phyloP scores from a whole-genome alignment of 2,329 filamentous ascomycete genomes.

The Talaromyces sp. region DNA sequence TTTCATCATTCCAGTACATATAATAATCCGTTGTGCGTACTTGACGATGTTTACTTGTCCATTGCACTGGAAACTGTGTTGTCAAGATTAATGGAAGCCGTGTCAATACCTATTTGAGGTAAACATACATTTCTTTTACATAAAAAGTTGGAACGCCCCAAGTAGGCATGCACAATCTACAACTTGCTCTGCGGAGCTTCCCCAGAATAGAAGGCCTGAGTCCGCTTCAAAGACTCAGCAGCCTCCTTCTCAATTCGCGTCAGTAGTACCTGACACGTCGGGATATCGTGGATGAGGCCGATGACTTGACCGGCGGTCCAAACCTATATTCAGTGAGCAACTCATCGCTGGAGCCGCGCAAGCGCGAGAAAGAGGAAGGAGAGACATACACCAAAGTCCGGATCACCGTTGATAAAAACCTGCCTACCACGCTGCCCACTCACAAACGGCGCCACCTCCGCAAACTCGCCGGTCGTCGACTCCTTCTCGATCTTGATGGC shows the following conservation, averaged over 20 bases:
- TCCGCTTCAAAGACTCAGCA: constrained; percentile 60
- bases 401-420: constrained; percentile 89
- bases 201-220: constrained; percentile 50
- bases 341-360: constrained; percentile 15
- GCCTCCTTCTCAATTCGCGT: constrained; percentile 74
- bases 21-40: too few relatives aligned
- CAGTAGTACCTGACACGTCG: constrained; percentile 66
- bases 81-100: background rate
- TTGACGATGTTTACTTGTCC: too few relatives aligned
- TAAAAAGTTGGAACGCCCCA: background rate
- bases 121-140: background rate
- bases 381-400: constrained; percentile 75
- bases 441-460: constrained; percentile 80
- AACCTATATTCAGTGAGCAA: constrained; percentile 53
- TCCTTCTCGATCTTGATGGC: constrained; percentile 79
- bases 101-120: background rate
- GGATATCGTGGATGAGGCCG: constrained; percentile 77
- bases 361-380: background rate
- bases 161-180: background rate
- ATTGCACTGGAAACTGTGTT: background rate
- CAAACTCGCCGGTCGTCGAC: constrained; percentile 80
- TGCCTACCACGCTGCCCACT: constrained; percentile 86
- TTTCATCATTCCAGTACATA: background rate
- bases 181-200: constrained; percentile 50
- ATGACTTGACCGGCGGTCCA: constrained; percentile 98